Percentiles rank a stretch among this genome's conserved stretches.
These are phyloP conservation scores for Chaetomium sp. DNA, from an alignment of 2,329 filamentous ascomycete species.

Conservation along the genomic window DNA sequence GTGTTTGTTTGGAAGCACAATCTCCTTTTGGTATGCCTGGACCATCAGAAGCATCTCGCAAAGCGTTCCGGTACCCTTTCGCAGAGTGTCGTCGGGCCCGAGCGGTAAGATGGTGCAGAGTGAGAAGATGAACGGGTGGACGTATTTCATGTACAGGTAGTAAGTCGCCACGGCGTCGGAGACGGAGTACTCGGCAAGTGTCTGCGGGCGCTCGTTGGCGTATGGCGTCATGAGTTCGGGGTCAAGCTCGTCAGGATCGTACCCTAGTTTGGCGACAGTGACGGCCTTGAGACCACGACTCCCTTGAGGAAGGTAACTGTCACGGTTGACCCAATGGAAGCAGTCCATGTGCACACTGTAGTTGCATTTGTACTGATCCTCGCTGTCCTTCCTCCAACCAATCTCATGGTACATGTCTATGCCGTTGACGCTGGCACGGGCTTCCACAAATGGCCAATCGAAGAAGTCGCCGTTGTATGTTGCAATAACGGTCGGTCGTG, in stretches of 20 bases:
- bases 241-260: slow-evolving; percentile 95
- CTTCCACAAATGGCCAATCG: slow-evolving; percentile 98
- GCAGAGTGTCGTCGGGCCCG: slow-evolving; percentile 82
- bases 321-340: slow-evolving; percentile 97
- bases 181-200: slow-evolving; percentile 93
- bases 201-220: slow-evolving; percentile 86
- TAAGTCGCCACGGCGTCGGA: slow-evolving; percentile 98
- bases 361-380: slow-evolving; percentile 93
- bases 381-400: slow-evolving; percentile 88
- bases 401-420: slow-evolving; percentile 99
- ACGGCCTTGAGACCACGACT: slow-evolving; percentile 96
- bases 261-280: slow-evolving; percentile 94
- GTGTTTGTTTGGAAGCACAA: slow-evolving; percentile 94
- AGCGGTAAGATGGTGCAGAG: slow-evolving; percentile 93
- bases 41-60: slow-evolving; percentile 99
- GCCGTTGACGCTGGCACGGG: slow-evolving; percentile 83
- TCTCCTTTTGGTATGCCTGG: slow-evolving; percentile 85
- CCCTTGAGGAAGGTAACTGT: slow-evolving; percentile 94
- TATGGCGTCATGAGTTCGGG: slow-evolving; percentile 94
- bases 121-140: slow-evolving; percentile 99
- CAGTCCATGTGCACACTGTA: slow-evolving; percentile 99
- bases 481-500: slow-evolving; percentile 89
- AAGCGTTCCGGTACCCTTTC: slow-evolving; percentile 96
- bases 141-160: slow-evolving; percentile 99
- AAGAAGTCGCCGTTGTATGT: slow-evolving; percentile 99